phyloP scores from a whole-genome alignment of 352 stramenopile species.

The Phytophthora megakarya region DNA sequence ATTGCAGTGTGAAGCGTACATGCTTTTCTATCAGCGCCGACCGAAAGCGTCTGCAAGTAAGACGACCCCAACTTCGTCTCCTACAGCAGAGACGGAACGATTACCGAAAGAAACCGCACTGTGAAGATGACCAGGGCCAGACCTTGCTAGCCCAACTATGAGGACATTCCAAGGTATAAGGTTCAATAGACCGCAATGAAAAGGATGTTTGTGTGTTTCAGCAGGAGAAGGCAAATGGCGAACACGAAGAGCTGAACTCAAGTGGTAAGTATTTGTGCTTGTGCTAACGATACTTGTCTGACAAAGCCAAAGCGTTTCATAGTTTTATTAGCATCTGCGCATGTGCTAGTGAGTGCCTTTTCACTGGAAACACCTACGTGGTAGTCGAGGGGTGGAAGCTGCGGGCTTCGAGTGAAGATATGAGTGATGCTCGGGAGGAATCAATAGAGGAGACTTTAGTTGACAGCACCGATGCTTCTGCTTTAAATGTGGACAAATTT shows the following conservation, averaged over 20 bases:
- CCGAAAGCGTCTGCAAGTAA: conserved; percentile 21
- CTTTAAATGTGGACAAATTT: background rate
- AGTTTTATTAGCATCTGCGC: conserved; percentile 32
- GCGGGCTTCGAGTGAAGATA: background rate
- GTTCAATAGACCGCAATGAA: conserved; percentile 37
- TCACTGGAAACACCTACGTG: background rate
- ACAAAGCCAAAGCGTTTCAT: conserved; percentile 15
- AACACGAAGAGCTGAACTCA: background rate
- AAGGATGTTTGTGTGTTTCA: conserved; percentile 20
- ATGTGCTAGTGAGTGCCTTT: conserved; percentile 8
- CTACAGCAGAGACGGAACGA: conserved; percentile 23
- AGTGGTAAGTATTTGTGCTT: background rate
- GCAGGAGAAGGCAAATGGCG: background rate
- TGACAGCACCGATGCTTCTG: background rate
- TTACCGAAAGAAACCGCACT: conserved; percentile 27
- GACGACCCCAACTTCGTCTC: conserved; percentile 19
- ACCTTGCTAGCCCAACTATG: conserved; percentile 28
- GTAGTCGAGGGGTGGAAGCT: background rate
- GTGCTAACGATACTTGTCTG: conserved; percentile 7
- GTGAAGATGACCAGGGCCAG: conserved; percentile 32
- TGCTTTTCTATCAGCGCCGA: conserved; percentile 73
- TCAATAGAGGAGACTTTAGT: background rate
- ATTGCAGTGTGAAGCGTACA: conserved; percentile 77
- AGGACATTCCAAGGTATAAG: conserved; percentile 37
- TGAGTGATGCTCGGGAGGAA: conserved; percentile 17